A percentile compares a stretch with the other conserved stretches of the same genome.
Conservation (phyloP, 129 eudicot species). For the Smallanthus sonchifolius region DNA sequence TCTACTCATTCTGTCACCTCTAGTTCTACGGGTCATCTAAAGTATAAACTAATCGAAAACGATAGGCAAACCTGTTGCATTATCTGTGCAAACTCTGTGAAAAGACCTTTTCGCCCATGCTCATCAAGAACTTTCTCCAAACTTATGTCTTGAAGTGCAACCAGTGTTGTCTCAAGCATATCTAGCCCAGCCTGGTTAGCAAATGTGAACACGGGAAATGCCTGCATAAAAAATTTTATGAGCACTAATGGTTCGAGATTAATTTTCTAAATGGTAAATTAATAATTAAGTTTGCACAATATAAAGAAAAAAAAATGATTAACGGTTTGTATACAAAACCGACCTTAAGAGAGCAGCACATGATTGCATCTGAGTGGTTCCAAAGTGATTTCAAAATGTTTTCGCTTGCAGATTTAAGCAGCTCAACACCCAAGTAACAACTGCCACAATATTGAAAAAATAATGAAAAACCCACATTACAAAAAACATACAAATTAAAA, state of each 20-base stretch:
- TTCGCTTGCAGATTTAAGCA: constrained; percentile 64
- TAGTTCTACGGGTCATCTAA: not conserved
- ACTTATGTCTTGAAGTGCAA: constrained; percentile 87
- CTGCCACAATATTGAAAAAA: constrained; percentile 19
- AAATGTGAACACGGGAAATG: constrained; percentile 76
- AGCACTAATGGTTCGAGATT: not conserved
- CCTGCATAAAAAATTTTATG: constrained; percentile 33
- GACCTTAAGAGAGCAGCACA: constrained; percentile 96
- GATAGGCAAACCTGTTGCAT: constrained; percentile 79
- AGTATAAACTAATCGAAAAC: not conserved
- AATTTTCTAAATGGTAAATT: not conserved
- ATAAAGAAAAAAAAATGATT: not conserved
- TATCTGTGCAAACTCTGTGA: constrained; percentile 81
- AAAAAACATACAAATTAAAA: not conserved
- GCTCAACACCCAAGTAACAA: constrained; percentile 76
- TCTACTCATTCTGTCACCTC: not conserved
- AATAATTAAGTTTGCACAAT: not conserved
- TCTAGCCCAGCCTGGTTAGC: constrained; percentile 99
- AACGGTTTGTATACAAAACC: not conserved
- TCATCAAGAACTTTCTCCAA: constrained; percentile 84
- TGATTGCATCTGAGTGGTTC: constrained; percentile 84
- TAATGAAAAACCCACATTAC: not conserved
- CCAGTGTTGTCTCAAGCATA: constrained; percentile 95
- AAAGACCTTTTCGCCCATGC: constrained; percentile 78
- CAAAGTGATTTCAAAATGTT: constrained; percentile 65